A percentile compares a stretch with the other conserved stretches of the same genome.
Evolutionary conservation across 2,329 filamentous ascomycete species (phyloP).

Genomic region (Phialophora tarda): DNA sequence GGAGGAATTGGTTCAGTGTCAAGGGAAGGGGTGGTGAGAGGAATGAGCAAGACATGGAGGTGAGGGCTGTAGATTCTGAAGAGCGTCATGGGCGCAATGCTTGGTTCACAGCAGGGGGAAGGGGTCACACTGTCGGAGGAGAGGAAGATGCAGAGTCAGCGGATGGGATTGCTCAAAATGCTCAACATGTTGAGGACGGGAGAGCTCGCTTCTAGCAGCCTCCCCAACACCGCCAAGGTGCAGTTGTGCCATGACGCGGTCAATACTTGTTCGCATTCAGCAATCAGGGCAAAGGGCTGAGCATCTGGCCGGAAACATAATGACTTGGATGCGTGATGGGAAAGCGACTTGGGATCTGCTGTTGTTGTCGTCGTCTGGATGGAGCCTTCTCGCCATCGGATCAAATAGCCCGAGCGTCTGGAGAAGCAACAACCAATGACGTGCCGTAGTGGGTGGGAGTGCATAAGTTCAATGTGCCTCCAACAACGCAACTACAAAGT

Average conservation of each 20-base stretch:
- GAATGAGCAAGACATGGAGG: not conserved
- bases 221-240: not conserved
- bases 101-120: not conserved
- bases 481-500: conserved; percentile 3
- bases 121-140: not conserved
- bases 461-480: conserved; percentile 4
- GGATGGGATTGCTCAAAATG: not conserved
- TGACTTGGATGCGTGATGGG: not conserved
- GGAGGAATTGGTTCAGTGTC: conserved; percentile 8
- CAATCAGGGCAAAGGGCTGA: not conserved
- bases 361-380: not conserved
- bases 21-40: not conserved
- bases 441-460: conserved; percentile 21
- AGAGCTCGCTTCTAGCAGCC: not conserved
- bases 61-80: not conserved
- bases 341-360: not conserved
- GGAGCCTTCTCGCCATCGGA: not conserved
- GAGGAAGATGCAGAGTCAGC: conserved; percentile 1
- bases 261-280: not conserved
- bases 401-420: not conserved
- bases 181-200: not conserved
- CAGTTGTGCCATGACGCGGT: not conserved
- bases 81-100: not conserved
- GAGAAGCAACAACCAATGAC: conserved; percentile 27
- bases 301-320: not conserved